Evolutionary conservation across 2,329 filamentous ascomycete species (phyloP).

Genomic region (Exophiala bonariae): DNA sequence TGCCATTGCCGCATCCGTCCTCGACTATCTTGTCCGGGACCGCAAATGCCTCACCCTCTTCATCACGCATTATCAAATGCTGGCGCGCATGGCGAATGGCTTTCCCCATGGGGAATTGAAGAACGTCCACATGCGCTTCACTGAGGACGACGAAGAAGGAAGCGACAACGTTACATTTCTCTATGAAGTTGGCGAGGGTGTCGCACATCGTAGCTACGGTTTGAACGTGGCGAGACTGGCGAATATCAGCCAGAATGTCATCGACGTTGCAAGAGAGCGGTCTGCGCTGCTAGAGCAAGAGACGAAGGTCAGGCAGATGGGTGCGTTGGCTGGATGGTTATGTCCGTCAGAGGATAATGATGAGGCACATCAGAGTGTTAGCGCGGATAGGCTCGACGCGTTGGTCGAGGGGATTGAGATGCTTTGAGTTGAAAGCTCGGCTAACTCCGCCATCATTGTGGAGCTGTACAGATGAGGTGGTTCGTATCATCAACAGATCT

Average conservation of each 20-base stretch:
- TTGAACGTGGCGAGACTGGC: slow-evolving; percentile 89
- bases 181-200: slow-evolving; percentile 87
- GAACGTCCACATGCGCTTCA: slow-evolving; percentile 96
- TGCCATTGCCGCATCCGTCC: slow-evolving; percentile 88
- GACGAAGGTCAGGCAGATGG: slow-evolving; percentile 64
- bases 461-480: too few relatives aligned
- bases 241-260: slow-evolving; percentile 71
- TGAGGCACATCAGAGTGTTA: background rate
- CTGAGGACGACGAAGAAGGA: slow-evolving; percentile 53
- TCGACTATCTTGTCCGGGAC: slow-evolving; percentile 77
- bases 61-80: slow-evolving; percentile 95
- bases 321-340: slow-evolving; percentile 23
- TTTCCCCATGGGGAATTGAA: slow-evolving; percentile 66
- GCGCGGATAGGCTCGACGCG: slow-evolving; percentile 16
- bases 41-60: slow-evolving; percentile 81
- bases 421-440: slow-evolving; percentile 16
- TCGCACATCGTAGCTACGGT: slow-evolving; percentile 91
- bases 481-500: too few relatives aligned
- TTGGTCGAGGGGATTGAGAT: slow-evolving; percentile 28
- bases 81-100: slow-evolving; percentile 70
- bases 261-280: slow-evolving; percentile 78
- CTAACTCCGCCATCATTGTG: too few relatives aligned
- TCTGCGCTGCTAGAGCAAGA: slow-evolving; percentile 77
- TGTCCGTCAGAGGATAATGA: background rate
- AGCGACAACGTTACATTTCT: slow-evolving; percentile 83